Evolutionary conservation across 495 filamentous ascomycete species (phyloP).

Genomic region (Pyrenula aspistea): DNA sequence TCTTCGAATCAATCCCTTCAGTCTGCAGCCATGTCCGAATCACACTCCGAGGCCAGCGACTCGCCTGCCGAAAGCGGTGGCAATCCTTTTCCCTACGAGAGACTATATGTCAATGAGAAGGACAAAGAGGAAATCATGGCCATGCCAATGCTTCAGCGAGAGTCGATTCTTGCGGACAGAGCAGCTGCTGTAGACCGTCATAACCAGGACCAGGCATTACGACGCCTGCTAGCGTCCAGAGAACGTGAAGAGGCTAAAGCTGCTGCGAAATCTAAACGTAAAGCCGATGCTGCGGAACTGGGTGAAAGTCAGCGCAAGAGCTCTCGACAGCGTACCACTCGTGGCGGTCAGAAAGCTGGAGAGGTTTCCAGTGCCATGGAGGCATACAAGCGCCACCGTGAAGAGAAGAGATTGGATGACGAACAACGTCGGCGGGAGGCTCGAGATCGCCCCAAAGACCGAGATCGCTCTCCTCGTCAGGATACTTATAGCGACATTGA

Average conservation of each 20-base stretch:
- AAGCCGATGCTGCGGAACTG: slow-evolving; percentile 60
- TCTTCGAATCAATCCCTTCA: slow-evolving; percentile 65
- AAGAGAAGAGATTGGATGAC: slow-evolving; percentile 60
- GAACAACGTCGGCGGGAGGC: slow-evolving; percentile 59
- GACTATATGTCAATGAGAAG: slow-evolving; percentile 63
- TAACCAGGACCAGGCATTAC: slow-evolving; percentile 73
- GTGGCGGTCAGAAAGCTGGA: slow-evolving; percentile 67
- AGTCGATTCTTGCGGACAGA: slow-evolving; percentile 80
- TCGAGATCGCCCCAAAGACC: slow-evolving; percentile 44
- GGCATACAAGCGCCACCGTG: slow-evolving; percentile 70
- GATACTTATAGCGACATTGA: slow-evolving; percentile 48
- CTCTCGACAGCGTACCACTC: slow-evolving; percentile 65
- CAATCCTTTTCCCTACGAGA: slow-evolving; percentile 71
- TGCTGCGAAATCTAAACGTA: slow-evolving; percentile 63
- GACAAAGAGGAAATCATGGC: slow-evolving; percentile 77
- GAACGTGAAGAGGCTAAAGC: slow-evolving; percentile 45
- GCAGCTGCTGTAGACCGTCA: slow-evolving; percentile 68
- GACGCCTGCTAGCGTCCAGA: slow-evolving; percentile 59
- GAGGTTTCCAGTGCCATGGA: slow-evolving; percentile 68
- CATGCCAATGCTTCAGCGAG: slow-evolving; percentile 81
- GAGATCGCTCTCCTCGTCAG: slow-evolving; percentile 18
- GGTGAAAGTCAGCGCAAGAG: slow-evolving; percentile 69
- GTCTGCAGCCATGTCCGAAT: slow-evolving; percentile 84
- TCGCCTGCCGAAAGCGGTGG: slow-evolving; percentile 38
- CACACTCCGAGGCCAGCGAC: slow-evolving; percentile 57